phyloP scores from a whole-genome alignment of 768 basidiomycete species.

The Russula foetens region DNA sequence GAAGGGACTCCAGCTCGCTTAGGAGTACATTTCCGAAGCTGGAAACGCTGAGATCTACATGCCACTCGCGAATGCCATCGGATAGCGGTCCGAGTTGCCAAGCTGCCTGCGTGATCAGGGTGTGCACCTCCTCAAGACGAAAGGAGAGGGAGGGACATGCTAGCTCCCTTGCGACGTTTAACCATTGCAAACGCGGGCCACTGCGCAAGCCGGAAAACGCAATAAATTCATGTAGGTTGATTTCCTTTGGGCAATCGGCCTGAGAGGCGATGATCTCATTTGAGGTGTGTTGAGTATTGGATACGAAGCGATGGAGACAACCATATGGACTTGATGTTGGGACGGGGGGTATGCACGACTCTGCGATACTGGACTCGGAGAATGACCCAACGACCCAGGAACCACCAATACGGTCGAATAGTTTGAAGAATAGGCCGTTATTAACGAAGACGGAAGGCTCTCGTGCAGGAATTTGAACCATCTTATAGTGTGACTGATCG shows the following conservation, averaged over 20 bases:
- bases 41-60: conserved; percentile 29
- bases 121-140: conserved; percentile 33
- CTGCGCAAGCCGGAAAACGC: conserved; percentile 39
- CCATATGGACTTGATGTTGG: neutral
- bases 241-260: conserved; percentile 30
- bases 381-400: neutral
- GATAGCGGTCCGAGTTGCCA: conserved; percentile 34
- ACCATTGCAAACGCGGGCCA: conserved; percentile 40
- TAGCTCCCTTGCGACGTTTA: conserved; percentile 41
- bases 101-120: conserved; percentile 37
- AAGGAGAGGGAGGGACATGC: conserved; percentile 34
- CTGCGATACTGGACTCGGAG: neutral
- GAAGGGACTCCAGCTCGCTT: conserved; percentile 29
- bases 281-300: conserved; percentile 22
- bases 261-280: conserved; percentile 39
- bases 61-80: conserved; percentile 29
- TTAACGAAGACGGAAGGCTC: conserved; percentile 1
- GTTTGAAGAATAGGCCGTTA: conserved; percentile 3
- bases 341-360: neutral
- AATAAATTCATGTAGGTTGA: conserved; percentile 39
- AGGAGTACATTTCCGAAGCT: conserved; percentile 35
- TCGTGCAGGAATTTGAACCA: neutral
- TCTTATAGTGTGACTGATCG: neutral
- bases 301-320: neutral
- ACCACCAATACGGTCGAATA: neutral